Evolutionary conservation across 2,329 filamentous ascomycete species (phyloP), one percentile per base, ranked within the genome.

Genomic region (Paracamarosporium sp.): DNA sequence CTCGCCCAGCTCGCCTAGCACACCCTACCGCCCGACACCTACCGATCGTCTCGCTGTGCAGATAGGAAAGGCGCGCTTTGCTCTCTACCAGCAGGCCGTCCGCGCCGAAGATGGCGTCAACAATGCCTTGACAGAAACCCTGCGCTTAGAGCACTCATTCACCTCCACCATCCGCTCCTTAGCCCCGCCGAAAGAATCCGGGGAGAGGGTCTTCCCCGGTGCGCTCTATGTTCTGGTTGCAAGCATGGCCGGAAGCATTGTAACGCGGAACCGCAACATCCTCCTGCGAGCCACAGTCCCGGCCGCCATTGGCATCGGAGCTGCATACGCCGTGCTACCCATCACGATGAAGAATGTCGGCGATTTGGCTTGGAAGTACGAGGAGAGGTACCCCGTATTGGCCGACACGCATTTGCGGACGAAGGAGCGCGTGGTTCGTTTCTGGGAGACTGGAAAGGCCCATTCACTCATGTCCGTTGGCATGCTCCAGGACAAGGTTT

Each of bases 241-340:
- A 40, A 89, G 92, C 69, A 97, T 99, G 93, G 92, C 95, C 33
- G 95, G 94, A 67, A 93, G 88, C 78, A 98, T 99, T 75, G 82
- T 97, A 54, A 88, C 91, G 54, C 88, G 94, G 62, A 96, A 96
- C 82, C 88, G 94, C 68, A 93, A 90, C 77, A 85, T 98, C 62
- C 76, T 97, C 61, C 81, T 99, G 53, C 88, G 95, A 66, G 88
- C 89, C 53, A 82, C 88, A 1, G 85, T 91, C 1, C 95, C 95
- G 11, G 78, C 94, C 48, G 88, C 89, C 20, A 87, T 97, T 41
- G 95, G 93, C 65, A 81, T 96, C 62, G 88, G 88, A 55, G 91
- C 93, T 55, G 93, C 91, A 57, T 95, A 93, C 87, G 83, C 88
- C 60, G 88, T 97, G 36, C 80, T 99, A 47, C 95, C 95, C 43